Base-by-base conservation (phyloP, 306 rosid species). In the Vachellia pachyceras region DNA sequence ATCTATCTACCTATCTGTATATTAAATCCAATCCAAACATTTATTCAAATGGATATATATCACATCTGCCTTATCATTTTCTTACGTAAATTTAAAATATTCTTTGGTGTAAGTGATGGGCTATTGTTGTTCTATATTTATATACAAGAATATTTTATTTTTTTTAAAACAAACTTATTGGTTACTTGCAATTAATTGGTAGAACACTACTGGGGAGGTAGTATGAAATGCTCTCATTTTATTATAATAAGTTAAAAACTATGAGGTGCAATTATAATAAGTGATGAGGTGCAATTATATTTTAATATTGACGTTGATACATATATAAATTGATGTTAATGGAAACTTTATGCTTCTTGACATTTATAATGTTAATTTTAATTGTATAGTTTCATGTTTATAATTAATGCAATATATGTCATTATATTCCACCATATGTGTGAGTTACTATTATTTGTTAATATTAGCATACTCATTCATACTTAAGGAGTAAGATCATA, bases 21-120 rank as follows among this genome's bases (percentile, higher is more conserved):
- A 55, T 20, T 67, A 55, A 77, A 75, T 86, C 45, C 61, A 82
- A 70, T 84, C n/a, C n/a, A n/a, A n/a, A n/a, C n/a, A 66, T 77
- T 65, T 40, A 18, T 14, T 66, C 47, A 52, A 76, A 76, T 58
- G 60, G 54, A 81, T 22, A 55, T 73, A 81, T 17, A 66, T 77
- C 57, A 57, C 44, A 20, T 33, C 29, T 47, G 18, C 14, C 17
- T 5, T 68, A 78, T 74, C 73, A 75, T 82, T 49, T 42, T 42
- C 69, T 69, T 78, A 55, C 72, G 77, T 72, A 35, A 65, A 35
- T 23, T 60, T 60, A 60, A 60, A 60, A 66, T 76, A 73, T 52
- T 50, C 29, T 77, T 73, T 60, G 45, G 36, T 37, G n/a, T 66
- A 54, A 55, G 55, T 71, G 15, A 72, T 82, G 75, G 81, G 78